Evolutionary conservation across 164 flowering plant genomes (phyloP).

Genomic region (Saururus chinensis): DNA sequence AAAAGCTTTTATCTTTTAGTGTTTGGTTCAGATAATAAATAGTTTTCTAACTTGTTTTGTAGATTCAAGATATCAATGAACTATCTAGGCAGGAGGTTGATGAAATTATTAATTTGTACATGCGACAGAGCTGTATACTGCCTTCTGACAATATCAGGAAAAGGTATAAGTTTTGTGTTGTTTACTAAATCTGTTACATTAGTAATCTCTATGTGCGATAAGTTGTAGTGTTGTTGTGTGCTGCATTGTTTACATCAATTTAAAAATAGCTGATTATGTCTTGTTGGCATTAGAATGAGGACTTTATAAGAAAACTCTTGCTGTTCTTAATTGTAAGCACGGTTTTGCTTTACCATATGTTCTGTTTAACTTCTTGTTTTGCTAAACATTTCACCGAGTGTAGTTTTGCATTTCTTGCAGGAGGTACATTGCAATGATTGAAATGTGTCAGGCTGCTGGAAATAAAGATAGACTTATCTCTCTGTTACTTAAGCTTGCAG

Average conservation of each 20-base stretch:
- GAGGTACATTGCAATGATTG: conserved; percentile 91
- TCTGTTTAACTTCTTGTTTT: not conserved
- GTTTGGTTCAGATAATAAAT: not conserved
- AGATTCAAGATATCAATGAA: conserved; percentile 93
- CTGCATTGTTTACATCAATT: not conserved
- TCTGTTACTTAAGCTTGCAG: conserved; percentile 61
- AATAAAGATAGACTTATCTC: conserved; percentile 59
- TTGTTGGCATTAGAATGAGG: too few relatives aligned
- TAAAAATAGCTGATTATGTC: not conserved
- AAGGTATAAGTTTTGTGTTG: conserved; percentile 31
- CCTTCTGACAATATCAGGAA: conserved; percentile 70
- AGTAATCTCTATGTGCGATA: not conserved
- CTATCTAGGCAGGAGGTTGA: conserved; percentile 94
- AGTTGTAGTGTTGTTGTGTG: too few relatives aligned
- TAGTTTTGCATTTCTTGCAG: conserved; percentile 20
- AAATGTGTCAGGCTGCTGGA: conserved; percentile 79
- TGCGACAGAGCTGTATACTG: conserved; percentile 32
- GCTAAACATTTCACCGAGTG: too few relatives aligned
- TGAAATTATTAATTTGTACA: conserved; percentile 56
- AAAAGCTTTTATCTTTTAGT: not conserved
- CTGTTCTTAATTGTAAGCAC: not conserved
- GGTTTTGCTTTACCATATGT: too few relatives aligned
- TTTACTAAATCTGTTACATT: not conserved
- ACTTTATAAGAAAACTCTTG: too few relatives aligned
- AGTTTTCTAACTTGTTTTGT: conserved; percentile 6